Conservation (phyloP, 2,329 filamentous ascomycete species). For the Alternaria gansuensis region DNA sequence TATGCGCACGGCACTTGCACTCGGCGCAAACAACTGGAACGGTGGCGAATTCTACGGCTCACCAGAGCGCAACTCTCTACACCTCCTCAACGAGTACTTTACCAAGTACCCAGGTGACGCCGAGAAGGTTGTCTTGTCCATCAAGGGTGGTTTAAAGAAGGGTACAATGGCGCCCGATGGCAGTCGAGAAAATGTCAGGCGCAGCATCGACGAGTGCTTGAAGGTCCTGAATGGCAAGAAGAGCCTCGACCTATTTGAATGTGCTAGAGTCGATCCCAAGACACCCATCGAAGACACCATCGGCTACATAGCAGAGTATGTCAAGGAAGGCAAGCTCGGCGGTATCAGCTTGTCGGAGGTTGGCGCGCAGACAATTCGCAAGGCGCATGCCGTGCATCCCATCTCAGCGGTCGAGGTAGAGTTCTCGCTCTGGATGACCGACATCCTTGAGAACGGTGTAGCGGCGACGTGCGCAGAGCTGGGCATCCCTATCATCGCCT, state of each 20-base stretch:
- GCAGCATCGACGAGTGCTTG: slow-evolving; percentile 59
- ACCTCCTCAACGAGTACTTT: slow-evolving; percentile 62
- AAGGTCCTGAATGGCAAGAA: slow-evolving; percentile 58
- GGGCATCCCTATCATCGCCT: slow-evolving; percentile 72
- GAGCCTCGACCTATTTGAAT: slow-evolving; percentile 60
- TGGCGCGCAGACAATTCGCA: slow-evolving; percentile 57
- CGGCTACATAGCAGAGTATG: slow-evolving; percentile 52
- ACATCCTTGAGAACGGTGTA: slow-evolving; percentile 67
- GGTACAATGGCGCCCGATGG: slow-evolving; percentile 53
- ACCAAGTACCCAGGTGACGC: slow-evolving; percentile 61
- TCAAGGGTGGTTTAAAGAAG: slow-evolving; percentile 58
- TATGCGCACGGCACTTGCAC: slow-evolving; percentile 56
- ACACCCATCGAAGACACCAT: slow-evolving; percentile 59
- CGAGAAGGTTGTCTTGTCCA: slow-evolving; percentile 60
- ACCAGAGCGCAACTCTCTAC: slow-evolving; percentile 58
- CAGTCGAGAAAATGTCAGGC: slow-evolving; percentile 52
- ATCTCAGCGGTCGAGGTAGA: slow-evolving; percentile 69
- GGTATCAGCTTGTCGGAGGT: slow-evolving; percentile 59
- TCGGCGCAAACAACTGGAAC: slow-evolving; percentile 61
- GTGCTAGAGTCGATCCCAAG: slow-evolving; percentile 56
- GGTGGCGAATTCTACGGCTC: slow-evolving; percentile 61
- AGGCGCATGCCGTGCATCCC: slow-evolving; percentile 62
- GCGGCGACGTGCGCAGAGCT: slow-evolving; percentile 67
- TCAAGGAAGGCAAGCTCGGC: slow-evolving; percentile 56
- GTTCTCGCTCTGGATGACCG: slow-evolving; percentile 65